phyloP scores from a whole-genome alignment of 306 rosid species.

The Dalbergia cochinchinensis region DNA sequence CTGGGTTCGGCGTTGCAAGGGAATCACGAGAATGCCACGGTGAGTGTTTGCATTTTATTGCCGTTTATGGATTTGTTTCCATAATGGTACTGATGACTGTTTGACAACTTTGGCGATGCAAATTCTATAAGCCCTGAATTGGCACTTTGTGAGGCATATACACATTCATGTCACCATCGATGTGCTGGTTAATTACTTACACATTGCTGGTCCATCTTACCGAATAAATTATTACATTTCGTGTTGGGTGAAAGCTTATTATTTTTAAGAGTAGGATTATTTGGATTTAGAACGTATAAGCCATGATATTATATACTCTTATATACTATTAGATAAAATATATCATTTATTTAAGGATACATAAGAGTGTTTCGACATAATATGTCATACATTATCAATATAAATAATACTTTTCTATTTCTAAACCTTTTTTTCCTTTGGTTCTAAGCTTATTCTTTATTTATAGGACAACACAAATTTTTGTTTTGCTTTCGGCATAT shows the following conservation, averaged over 20 bases:
- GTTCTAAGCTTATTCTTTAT: no score
- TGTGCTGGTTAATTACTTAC: background rate
- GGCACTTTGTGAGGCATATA: background rate
- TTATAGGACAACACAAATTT: no score
- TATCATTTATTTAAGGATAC: no score
- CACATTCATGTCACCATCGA: background rate
- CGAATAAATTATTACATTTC: background rate
- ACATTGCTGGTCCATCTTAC: background rate
- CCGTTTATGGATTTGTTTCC: background rate
- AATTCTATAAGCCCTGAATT: slow-evolving; percentile 10
- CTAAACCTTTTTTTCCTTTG: no score
- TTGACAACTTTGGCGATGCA: slow-evolving; percentile 7
- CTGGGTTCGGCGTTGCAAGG: background rate
- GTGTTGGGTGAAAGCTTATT: background rate
- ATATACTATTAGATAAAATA: no score
- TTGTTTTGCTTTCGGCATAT: no score
- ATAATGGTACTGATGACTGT: background rate
- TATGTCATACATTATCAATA: no score
- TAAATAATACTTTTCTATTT: no score
- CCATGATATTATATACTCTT: no score
- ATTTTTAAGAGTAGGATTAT: no score
- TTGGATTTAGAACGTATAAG: no score
- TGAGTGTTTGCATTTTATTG: background rate
- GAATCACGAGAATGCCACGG: slow-evolving; percentile 29
- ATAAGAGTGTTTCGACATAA: no score